Conservation (phyloP, 495 filamentous ascomycete genomes). For the Trypethelium eluteriae region DNA sequence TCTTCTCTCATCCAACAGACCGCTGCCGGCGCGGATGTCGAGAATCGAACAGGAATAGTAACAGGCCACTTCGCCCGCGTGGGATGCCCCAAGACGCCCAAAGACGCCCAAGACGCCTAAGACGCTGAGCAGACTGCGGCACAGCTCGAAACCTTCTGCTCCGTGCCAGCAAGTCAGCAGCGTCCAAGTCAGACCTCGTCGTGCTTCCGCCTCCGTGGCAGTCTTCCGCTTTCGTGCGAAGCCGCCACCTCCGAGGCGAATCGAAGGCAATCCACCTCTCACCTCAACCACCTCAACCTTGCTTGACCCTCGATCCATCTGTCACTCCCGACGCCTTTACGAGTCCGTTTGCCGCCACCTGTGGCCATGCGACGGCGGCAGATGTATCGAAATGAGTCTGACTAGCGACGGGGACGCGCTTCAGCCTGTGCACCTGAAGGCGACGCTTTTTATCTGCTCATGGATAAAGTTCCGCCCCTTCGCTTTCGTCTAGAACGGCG, state of each 20-base stretch:
- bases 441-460: not conserved
- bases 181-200: not conserved
- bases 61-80: slow-evolving; percentile 5
- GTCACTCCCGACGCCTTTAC: not conserved
- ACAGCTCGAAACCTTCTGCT: not conserved
- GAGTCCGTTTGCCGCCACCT: not conserved
- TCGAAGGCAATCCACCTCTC: not conserved
- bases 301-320: not conserved
- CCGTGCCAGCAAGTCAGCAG: not conserved
- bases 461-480: not conserved
- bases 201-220: not conserved
- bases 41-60: not conserved
- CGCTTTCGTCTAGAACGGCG: slow-evolving; percentile 4
- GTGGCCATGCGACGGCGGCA: not conserved
- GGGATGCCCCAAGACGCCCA: not conserved
- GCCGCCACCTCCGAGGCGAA: not conserved
- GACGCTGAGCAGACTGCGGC: not conserved
- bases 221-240: slow-evolving; percentile 1
- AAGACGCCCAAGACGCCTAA: not conserved
- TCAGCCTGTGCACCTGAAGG: slow-evolving; percentile 1
- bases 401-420: not conserved
- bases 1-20: not conserved
- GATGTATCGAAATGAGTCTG: slow-evolving; percentile 11
- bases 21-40: not conserved
- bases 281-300: not conserved